Base-by-base conservation (phyloP, 345 rosid species). In the Gynandropsis gynandra region DNA sequence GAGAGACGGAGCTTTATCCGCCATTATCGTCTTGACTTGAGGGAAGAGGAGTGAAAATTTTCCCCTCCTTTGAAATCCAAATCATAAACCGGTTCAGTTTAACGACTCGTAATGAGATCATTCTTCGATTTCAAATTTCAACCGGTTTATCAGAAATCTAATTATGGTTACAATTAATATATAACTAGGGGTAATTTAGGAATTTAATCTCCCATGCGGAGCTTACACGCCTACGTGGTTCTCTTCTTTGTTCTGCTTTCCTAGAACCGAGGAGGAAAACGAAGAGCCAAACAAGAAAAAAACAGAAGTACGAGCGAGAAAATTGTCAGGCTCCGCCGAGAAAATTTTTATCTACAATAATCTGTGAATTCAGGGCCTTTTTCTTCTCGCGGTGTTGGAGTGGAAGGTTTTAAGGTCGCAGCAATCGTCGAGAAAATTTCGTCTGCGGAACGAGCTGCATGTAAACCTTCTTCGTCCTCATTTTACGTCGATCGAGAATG, bases 181-280 rank as follows among this genome's bases (percentile, higher is more conserved):
- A 24, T 2, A 24, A 24, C 5, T 24, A 24, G 41, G 43, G 69
- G 63, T 64, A 57, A 43, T 44, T 18, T 39, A n/a, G 63, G 58
- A 44, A 51, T 50, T 4, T 24, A 2, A 2, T 24, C 4, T 24
- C 5, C 5, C 29, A 24, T 24, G 32, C 0, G 31, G 14, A 36
- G 42, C 56, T 47, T 4, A n/a, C 42, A 51, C 59, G 62, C 45
- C 58, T 51, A 50, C 69, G 74, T 70, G 27, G 50, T 17, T 52
- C 29, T 24, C 29, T n/a, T 58, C 49, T 38, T 16, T 33, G 38
- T 56, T 64, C 12, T 24, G 63, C 47, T 42, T 52, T 61, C 63
- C 64, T 57, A 65, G 63, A 63, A 57, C 69, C 69, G 12, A 18
- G 54, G 47, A 46, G 52, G 63, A 54, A n/a, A 64, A 64, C 31